These are phyloP conservation scores for Mycena rebaudengoi DNA, from an alignment of 768 basidiomycete genomes.

Conservation along the genomic window DNA sequence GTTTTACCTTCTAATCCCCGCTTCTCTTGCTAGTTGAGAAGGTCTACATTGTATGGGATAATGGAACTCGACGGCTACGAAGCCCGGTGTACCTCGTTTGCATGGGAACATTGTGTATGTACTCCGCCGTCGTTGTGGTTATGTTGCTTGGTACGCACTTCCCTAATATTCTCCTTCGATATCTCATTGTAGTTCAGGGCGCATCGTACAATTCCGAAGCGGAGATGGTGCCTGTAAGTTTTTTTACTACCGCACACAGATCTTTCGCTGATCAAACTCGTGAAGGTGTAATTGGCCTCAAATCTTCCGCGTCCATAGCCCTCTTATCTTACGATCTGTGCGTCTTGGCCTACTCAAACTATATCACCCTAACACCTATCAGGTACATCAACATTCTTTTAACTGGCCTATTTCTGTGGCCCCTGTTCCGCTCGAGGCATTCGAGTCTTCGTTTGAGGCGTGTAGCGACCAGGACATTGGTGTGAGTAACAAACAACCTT, in stretches of 20 bases:
- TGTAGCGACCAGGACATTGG: slow-evolving; percentile 50
- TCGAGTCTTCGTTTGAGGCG: slow-evolving; percentile 41
- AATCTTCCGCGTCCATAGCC: slow-evolving; percentile 49
- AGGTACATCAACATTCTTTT: slow-evolving; percentile 45
- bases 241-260: neutral
- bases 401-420: slow-evolving; percentile 55
- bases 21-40: no score
- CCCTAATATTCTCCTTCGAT: neutral
- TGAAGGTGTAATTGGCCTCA: slow-evolving; percentile 50
- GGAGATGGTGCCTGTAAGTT: slow-evolving; percentile 44
- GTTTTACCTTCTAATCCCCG: no score
- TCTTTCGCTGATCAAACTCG: neutral
- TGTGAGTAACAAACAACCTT: no score
- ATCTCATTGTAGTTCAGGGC: neutral
- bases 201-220: neutral
- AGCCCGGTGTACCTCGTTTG: neutral
- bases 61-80: neutral
- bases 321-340: slow-evolving; percentile 57
- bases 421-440: slow-evolving; percentile 43
- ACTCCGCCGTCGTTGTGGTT: neutral
- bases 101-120: neutral
- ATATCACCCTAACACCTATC: neutral
- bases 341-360: slow-evolving; percentile 26
- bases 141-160: neutral
- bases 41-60: neutral